These are phyloP conservation scores for Erysimum cheiranthoides DNA, from an alignment of 345 rosid genomes.

Conservation along the genomic window DNA sequence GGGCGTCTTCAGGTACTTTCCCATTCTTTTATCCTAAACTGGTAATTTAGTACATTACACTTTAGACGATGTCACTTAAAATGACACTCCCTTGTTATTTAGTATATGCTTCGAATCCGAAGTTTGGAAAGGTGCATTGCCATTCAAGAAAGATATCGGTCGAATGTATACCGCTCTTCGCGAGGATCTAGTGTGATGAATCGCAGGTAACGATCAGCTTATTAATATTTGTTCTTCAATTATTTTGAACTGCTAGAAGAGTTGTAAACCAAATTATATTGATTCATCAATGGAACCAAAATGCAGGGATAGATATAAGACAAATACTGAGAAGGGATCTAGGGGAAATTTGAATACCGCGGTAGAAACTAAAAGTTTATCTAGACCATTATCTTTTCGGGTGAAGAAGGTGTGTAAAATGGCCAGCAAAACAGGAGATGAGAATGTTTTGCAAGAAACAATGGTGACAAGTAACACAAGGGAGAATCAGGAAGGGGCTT, in stretches of 20 bases:
- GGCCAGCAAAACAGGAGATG: neutral
- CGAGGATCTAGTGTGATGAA: conserved; percentile 50
- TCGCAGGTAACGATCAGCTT: conserved; percentile 17
- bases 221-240: neutral
- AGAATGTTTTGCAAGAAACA: conserved; percentile 8
- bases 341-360: neutral
- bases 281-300: neutral
- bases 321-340: neutral
- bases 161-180: conserved; percentile 24
- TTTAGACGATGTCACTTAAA: neutral
- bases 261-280: neutral
- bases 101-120: conserved; percentile 68
- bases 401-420: neutral
- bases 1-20: conserved; percentile 67
- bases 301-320: conserved; percentile 14
- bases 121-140: conserved; percentile 53
- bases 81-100: neutral
- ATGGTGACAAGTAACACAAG: neutral
- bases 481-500: neutral
- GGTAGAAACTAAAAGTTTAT: neutral
- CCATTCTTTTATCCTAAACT: neutral
- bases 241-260: neutral
- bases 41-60: neutral
- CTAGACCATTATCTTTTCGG: neutral
- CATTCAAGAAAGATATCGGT: conserved; percentile 47